A percentile compares a stretch with the other conserved stretches of the same genome.
These are phyloP conservation scores for Gentiana macrophylla DNA, from an alignment of 257 asterid species.

Conservation along the genomic window DNA sequence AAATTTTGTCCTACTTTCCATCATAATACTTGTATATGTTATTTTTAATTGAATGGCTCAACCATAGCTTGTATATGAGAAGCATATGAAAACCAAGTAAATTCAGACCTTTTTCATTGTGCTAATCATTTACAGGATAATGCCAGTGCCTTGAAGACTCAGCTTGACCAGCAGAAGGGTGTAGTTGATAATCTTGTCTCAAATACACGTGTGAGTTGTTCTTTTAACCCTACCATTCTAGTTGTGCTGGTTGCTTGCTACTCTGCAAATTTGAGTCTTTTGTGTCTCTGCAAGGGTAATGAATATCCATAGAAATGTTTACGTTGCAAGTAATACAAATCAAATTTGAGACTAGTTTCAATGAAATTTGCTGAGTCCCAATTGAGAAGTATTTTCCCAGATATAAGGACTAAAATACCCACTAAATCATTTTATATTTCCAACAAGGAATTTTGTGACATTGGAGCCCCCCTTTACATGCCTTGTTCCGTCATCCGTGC, in stretches of 20 bases:
- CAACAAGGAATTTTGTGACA: too few species aligned
- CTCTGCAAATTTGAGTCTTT: not conserved
- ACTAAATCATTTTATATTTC: too few species aligned
- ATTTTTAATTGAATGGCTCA: not conserved
- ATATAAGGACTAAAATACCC: too few species aligned
- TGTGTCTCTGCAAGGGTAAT: not conserved
- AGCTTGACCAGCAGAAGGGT: slow-evolving; percentile 80
- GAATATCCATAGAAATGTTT: not conserved
- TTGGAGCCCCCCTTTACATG: too few species aligned
- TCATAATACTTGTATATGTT: not conserved
- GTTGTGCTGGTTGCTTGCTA: not conserved
- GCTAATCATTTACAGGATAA: slow-evolving; percentile 49
- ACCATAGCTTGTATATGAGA: not conserved
- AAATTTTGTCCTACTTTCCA: not conserved
- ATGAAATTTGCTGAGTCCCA: not conserved
- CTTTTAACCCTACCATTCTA: slow-evolving; percentile 4
- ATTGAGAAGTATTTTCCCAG: not conserved
- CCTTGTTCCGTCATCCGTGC: too few species aligned
- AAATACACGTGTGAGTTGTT: slow-evolving; percentile 72
- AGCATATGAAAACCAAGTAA: slow-evolving; percentile 3
- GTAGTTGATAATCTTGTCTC: slow-evolving; percentile 81
- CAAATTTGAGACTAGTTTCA: not conserved
- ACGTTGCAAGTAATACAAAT: not conserved
- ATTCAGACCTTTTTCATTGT: not conserved
- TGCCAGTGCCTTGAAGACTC: slow-evolving; percentile 79